These are phyloP conservation scores for Trichosanthes truncata DNA, from an alignment of 306 rosid genomes.

Conservation along the genomic window DNA sequence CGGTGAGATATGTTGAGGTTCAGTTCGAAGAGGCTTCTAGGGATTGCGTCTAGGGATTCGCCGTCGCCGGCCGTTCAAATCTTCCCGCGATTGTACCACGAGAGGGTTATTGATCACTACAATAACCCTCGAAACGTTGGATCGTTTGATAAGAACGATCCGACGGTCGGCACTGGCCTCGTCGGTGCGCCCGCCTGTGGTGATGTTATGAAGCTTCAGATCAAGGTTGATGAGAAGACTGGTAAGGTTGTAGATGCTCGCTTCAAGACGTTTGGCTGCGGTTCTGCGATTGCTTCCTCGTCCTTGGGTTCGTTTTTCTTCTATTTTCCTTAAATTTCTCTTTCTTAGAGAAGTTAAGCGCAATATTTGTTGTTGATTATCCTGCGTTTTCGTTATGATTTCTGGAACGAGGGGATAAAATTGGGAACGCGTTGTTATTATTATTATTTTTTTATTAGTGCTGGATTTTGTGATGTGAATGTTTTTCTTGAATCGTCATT, in stretches of 20 bases:
- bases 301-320: conserved; percentile 50
- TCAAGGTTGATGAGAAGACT: conserved; percentile 62
- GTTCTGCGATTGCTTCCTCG: conserved; percentile 88
- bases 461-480: not conserved
- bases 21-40: conserved; percentile 36
- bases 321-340: not conserved
- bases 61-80: conserved; percentile 27
- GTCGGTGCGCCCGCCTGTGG: conserved; percentile 94
- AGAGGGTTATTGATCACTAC: conserved; percentile 85
- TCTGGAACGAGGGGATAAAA: not conserved
- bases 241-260: conserved; percentile 80
- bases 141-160: conserved; percentile 71
- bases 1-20: conserved; percentile 45
- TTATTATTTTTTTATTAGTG: not conserved
- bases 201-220: conserved; percentile 91
- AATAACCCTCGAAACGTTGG: conserved; percentile 80
- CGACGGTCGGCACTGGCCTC: conserved; percentile 72
- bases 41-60: conserved; percentile 26
- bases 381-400: not conserved
- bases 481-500: not conserved
- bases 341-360: not conserved
- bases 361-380: not conserved
- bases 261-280: conserved; percentile 91
- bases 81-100: conserved; percentile 53
- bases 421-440: not conserved